These are phyloP conservation scores for Copromyces sp. DNA, from an alignment of 495 filamentous ascomycete genomes.

Conservation along the genomic window DNA sequence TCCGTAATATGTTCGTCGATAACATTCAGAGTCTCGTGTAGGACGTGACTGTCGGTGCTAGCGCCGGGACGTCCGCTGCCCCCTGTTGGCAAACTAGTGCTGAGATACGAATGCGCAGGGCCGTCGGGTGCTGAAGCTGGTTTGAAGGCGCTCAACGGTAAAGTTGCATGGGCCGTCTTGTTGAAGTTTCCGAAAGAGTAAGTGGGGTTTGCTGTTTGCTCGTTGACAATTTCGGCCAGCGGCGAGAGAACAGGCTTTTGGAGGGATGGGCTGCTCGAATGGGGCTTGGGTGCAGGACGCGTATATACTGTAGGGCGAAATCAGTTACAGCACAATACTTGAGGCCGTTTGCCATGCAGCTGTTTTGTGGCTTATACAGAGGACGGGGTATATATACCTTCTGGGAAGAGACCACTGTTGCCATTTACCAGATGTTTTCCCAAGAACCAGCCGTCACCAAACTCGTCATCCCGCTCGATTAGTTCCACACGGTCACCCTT, in stretches of 20 bases:
- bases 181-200: slow-evolving; percentile 6
- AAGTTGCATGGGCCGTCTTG: slow-evolving; percentile 19
- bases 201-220: slow-evolving; percentile 15
- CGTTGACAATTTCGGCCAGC: slow-evolving; percentile 19
- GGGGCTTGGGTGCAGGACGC: slow-evolving; percentile 35
- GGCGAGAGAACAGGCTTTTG: slow-evolving; percentile 23
- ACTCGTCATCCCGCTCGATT: slow-evolving; percentile 92
- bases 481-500: slow-evolving; percentile 87
- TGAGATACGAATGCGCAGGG: slow-evolving; percentile 9
- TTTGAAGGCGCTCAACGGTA: slow-evolving; percentile 32
- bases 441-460: slow-evolving; percentile 95
- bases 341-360: neutral
- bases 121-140: slow-evolving; percentile 10
- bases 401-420: slow-evolving; percentile 78
- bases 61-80: slow-evolving; percentile 21
- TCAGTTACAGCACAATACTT: slow-evolving; percentile 6
- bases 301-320: slow-evolving; percentile 39
- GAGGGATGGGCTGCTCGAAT: slow-evolving; percentile 10
- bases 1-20: slow-evolving; percentile 98
- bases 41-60: slow-evolving; percentile 64
- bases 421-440: slow-evolving; percentile 68
- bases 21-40: slow-evolving; percentile 93
- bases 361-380: neutral
- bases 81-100: slow-evolving; percentile 13
- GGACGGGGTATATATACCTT: slow-evolving; percentile 47